Percentiles rank a stretch among this genome's conserved stretches.
These are phyloP conservation scores for Inga leiocalycina DNA, from an alignment of 306 rosid species.

Conservation along the genomic window DNA sequence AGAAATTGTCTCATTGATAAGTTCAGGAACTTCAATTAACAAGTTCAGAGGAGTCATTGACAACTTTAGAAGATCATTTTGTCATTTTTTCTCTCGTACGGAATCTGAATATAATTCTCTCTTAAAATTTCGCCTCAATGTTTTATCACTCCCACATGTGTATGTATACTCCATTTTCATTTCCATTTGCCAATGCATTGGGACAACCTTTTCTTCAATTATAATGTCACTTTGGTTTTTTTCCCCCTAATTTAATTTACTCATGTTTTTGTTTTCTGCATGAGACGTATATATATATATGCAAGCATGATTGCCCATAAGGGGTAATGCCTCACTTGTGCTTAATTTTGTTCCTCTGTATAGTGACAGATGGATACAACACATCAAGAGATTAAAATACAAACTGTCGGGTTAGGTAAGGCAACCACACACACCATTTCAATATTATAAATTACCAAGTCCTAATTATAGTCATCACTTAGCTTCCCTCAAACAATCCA, in stretches of 20 bases:
- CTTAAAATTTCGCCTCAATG: neutral
- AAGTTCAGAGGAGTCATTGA: too few relatives aligned
- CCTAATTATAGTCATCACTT: neutral
- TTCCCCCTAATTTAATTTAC: neutral
- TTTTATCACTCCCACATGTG: neutral
- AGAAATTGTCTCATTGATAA: too few relatives aligned
- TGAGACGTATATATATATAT: neutral
- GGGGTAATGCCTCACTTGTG: neutral
- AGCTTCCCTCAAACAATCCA: neutral
- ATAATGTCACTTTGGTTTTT: neutral
- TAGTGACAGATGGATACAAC: conserved; percentile 14
- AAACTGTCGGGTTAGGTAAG: neutral
- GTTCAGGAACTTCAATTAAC: too few relatives aligned
- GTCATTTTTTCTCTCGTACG: too few relatives aligned
- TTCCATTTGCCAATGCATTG: neutral
- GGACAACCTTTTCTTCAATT: neutral
- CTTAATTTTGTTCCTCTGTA: neutral
- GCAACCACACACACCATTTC: neutral
- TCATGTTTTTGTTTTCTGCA: neutral
- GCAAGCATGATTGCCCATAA: neutral
- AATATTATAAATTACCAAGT: neutral
- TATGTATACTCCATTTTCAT: neutral
- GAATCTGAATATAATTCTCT: too few relatives aligned
- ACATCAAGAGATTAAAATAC: neutral
- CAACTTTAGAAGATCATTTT: too few relatives aligned